Base-by-base conservation (phyloP, 2,329 filamentous ascomycete genomes). In the Fusarium miscanthi region DNA sequence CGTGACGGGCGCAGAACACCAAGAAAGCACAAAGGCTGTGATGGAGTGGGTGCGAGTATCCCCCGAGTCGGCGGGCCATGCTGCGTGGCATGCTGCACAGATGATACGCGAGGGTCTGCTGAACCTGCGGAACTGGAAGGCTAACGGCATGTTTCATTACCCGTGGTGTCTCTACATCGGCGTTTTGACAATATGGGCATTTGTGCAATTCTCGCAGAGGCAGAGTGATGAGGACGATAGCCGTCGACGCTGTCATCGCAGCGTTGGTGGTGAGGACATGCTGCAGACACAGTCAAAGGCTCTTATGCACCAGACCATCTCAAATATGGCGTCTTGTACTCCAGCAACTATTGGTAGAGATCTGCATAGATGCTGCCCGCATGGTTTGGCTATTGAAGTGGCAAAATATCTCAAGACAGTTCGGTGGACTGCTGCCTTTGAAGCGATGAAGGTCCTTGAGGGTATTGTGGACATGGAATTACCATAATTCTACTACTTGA, bases 211-310 rank as follows among this genome's bases (percentile, higher is more conserved):
- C 19, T 21, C 33, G 2, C 33, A 21, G 8, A 19, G 8, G 11
- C n/a, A 51, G 4, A 7, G 8, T 41, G 19, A 41, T n/a, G 19
- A n/a, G 8, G 38, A 5, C 0, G 12, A 16, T 11, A 6, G 6
- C 3, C 13, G 9, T 16, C 23, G 13, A 37, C 5, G 12, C 9
- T 52, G 49, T 8, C 49, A 37, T 37, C 23, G 27, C 25, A 52
- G 17, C 3, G 0, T 25, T 8, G 23, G 17, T 1, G 49, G 49
- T 5, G 23, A 37, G 2, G 31, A 52, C 8, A 9, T 37, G 0
- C 8, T 52, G 5, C 31, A 6, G 17, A n/a, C 17, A 12, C 31
- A 52, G 17, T 52, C 49, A 27, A 52, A 52, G 17, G 23, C 33
- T 6, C 33, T 52, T 2, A 52, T 52, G 49, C 49, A 52, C 9